Evolutionary conservation across 495 filamentous ascomycete species (phyloP), one percentile per base, ranked within the genome.

Genomic region (Trichoderma erinaceum): DNA sequence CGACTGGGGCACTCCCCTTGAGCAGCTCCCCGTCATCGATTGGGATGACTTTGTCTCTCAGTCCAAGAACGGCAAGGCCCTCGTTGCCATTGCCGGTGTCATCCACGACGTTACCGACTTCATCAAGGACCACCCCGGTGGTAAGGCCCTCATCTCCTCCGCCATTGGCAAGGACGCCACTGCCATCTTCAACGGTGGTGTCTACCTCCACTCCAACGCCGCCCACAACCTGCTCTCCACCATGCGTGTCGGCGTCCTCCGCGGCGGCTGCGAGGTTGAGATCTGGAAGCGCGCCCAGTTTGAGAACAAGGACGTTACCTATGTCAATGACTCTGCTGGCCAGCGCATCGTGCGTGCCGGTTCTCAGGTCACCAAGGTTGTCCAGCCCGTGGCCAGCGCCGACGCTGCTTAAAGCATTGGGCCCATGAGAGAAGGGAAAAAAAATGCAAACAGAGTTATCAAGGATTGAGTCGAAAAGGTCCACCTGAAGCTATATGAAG

Each of bases 161-260:
- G 93, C 90, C 63, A 87, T 99, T 58, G 95, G 95, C 80, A 99
- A 99, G 84, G 95, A 99, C 73, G 95, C 95, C 67, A 97, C 95
- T 15, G 93, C 93, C 74, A 96, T 97, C 83, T 99, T 99, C 88
- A 99, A 99, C 84, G 95, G 95, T 70, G 95, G 95, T 81, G 90
- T 99, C 68, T 99, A 99, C 83, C 90, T 92, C 77, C 95, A 99
- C 85, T 93, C 90, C 73, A 99, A 99, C 80, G 95, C 91, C 67
- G 95, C 95, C 64, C 95, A 99, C 86, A 99, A 99, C 82, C 83
- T 97, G 43, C 86, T 99, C 64, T 94, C 91, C 18, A 97, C 93
- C 72, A 97, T 97, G 92, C 86, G 95, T 71, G 90, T 99, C 6
- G 95, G 92, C 80, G 95, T 99, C 64, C 90, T 99, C 68, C 92